Evolutionary conservation across 2,329 filamentous ascomycete genomes (phyloP).

Genomic region (Diaporthe sp.): DNA sequence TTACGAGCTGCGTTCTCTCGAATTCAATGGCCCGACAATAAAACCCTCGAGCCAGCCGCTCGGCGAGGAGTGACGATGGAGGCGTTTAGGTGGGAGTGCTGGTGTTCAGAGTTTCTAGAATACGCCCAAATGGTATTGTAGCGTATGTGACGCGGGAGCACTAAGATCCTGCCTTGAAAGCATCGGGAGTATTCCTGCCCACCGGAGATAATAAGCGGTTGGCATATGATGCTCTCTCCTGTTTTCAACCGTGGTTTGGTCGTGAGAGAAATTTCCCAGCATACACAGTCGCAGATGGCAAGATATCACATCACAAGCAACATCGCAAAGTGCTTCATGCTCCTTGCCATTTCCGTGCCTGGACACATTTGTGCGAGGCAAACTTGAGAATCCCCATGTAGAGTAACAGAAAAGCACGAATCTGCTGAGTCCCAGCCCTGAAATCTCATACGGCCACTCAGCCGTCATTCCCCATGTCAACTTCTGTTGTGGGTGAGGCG

Average conservation of each 20-base stretch:
- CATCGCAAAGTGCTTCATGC: neutral
- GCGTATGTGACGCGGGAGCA: no score
- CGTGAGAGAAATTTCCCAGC: neutral
- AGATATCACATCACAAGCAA: neutral
- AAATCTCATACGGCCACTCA: neutral
- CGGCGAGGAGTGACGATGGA: neutral
- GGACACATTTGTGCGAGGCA: neutral
- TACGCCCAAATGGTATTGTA: neutral
- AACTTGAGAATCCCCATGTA: no score
- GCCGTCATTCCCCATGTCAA: neutral
- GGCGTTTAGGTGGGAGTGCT: neutral
- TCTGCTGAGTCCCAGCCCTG: neutral
- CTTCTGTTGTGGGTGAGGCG: neutral
- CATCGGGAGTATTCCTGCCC: neutral
- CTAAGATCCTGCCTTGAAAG: no score
- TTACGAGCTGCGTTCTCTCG: slow-evolving; percentile 14
- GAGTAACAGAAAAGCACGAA: neutral
- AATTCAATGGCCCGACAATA: neutral
- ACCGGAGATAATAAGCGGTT: neutral
- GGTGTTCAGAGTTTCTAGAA: neutral
- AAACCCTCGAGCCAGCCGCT: neutral
- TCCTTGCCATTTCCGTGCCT: neutral
- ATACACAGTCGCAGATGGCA: neutral
- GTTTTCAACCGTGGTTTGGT: neutral
- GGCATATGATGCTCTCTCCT: neutral